Evolutionary conservation across 1,284 basidiomycete genomes (phyloP).

Genomic region (Amylostereum chailletii): DNA sequence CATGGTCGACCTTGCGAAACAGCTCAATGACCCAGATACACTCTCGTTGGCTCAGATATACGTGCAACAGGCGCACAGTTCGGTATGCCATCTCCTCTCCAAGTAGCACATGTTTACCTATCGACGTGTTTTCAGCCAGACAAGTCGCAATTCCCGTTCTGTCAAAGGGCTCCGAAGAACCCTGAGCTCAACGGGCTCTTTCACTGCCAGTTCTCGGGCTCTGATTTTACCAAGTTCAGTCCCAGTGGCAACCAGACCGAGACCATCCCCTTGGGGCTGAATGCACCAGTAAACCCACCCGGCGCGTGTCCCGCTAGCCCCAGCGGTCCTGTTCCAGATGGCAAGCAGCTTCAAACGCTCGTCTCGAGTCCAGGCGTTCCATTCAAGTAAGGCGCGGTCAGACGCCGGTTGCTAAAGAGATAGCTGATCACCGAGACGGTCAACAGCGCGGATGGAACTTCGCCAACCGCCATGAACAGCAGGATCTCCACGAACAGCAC

Average conservation of each 20-base stretch:
- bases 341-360: slow-evolving; percentile 34
- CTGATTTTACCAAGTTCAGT: slow-evolving; percentile 24
- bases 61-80: slow-evolving; percentile 48
- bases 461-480: too few relatives aligned
- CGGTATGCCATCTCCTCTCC: slow-evolving; percentile 17
- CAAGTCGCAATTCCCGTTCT: slow-evolving; percentile 25
- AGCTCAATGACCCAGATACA: slow-evolving; percentile 40
- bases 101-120: not conserved
- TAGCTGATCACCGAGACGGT: too few relatives aligned
- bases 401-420: too few relatives aligned
- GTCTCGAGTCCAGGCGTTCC: slow-evolving; percentile 4
- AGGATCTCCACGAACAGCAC: too few relatives aligned
- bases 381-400: too few relatives aligned
- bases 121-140: slow-evolving; percentile 12
- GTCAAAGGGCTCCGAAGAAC: slow-evolving; percentile 30
- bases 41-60: slow-evolving; percentile 52
- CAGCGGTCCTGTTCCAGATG: slow-evolving; percentile 35
- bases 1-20: slow-evolving; percentile 54
- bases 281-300: slow-evolving; percentile 22
- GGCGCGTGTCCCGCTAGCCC: slow-evolving; percentile 33
- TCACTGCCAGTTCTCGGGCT: slow-evolving; percentile 32
- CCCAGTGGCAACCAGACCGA: slow-evolving; percentile 23
- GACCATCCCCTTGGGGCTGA: slow-evolving; percentile 29
- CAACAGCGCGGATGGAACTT: too few relatives aligned
- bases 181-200: slow-evolving; percentile 31